Evolutionary conservation across 2,329 filamentous ascomycete species (phyloP), one percentile per base, ranked within the genome.

Genomic region (Colletotrichum gigasporum): DNA sequence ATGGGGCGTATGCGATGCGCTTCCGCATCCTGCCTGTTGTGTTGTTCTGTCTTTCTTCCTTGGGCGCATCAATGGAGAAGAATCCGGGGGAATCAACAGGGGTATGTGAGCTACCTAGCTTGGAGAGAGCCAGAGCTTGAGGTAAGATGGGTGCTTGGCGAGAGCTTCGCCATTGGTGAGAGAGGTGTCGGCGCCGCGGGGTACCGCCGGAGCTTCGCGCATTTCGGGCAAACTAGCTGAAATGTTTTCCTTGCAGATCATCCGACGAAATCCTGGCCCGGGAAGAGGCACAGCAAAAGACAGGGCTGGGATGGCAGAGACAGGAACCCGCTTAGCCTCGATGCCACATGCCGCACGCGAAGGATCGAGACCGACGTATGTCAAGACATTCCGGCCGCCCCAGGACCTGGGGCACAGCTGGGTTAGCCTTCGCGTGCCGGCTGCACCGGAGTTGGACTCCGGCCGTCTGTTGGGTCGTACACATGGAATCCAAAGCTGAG

Each of bases 351-450:
- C 28, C 39, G 37, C n/a, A 14, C 28, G 34, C 16, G 47, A 47
- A 64, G 61, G 55, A 54, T 50, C 41, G 14, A 44, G 30, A 47
- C 10, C 56, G 61, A 64, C 56, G 61, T 64, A 64, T 50, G 61
- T 61, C 61, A 64, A 64, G 61, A 64, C 61, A 64, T 39, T 64
- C 35, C 9, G 28, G 20, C 42, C 24, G 12, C 20, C 47, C n/a
- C 12, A 24, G 50, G 55, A 18, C 42, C 11, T 9, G 2, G 14
- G 35, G 34, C 14, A n/a, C n/a, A n/a, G n/a, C 41, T 47, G 28
- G 24, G 12, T 35, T 51, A 39, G 55, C 55, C 12, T 41, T 4
- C 48, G 16, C 32, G 42, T 48, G 16, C 48, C 34, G 16, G 22
- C 11, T 32, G 26, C 44, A 26, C 48, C 56, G 56, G 16, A 42